Base-by-base conservation (phyloP, 352 stramenopile species). In the Pythium myriotylum region DNA sequence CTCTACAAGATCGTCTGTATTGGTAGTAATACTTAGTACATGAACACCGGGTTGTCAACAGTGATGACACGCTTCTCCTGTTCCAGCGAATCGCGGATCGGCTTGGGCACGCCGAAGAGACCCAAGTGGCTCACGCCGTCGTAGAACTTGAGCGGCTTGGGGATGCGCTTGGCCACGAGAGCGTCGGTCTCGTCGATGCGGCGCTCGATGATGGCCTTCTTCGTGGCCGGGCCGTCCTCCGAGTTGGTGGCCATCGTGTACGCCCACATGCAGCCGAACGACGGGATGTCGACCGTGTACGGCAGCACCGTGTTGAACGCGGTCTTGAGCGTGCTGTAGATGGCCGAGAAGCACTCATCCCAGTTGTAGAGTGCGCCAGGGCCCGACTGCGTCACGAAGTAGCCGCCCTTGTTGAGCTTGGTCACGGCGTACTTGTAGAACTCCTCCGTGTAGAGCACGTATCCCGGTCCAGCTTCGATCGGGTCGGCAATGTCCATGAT, bases 401-500 rank as follows among this genome's bases (percentile, higher is more conserved):
- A 90, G 51, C 90, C 90, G 42, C 83, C 83, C 58, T 88, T 85
- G 68, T 89, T 91, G 47, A 97, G 76, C 74, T 89, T 91, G 26
- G 71, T 91, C 32, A 71, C 54, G 22, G 86, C 89, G 68, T 95
- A 94, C 68, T 96, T 76, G 83, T 99, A 99, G 73, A 98, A 98
- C 67, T 90, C 81, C 48, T 86, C 79, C 24, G 77, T 88, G 71
- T 89, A 89, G 5, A 91, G 73, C 66, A 91, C 82, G 70, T 97
- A 96, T 20, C 92, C 94, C 24, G 94, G 96, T 41, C 96, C 96
- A 32, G 92, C 94, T 72, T 98, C 93, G 54, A 98, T 96, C 41
- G 90, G 89, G 74, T 97, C 90, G 24, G 86, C 90, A 60, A 98
- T 98, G 72, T 99, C 96, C 86, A 98, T 97, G 75, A 98, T 96